Base-by-base conservation (phyloP, 139 green algal genomes). In the Chlamydomonas asymmetrica region DNA sequence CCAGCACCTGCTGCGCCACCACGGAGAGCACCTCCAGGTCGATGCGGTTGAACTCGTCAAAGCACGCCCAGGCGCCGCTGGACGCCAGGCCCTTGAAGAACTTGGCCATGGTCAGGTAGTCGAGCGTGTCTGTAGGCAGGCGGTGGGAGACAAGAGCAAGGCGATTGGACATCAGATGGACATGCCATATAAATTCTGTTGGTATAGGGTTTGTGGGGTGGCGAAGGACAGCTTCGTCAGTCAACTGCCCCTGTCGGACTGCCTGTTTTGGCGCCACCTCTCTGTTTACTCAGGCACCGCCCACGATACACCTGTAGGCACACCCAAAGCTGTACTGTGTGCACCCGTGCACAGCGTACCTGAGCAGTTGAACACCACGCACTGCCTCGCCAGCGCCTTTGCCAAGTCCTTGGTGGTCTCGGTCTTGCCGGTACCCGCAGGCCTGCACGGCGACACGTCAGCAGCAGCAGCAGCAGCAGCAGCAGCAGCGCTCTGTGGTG, bases 361-460 rank as follows among this genome's bases (percentile, higher is more conserved):
- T 25, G 80, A 88, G 86, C 90, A 95, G 82, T 95, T 95, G 89
- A 95, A 95, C 34, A 95, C 90, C 52, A 95, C 89, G 66, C 90
- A 95, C 83, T 93, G 89, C 56, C 87, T 75, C 6, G 91, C 91
- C 59, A 95, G 80, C 32, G 91, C 89, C 63, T 95, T 95, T 23
- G 89, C 91, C 61, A 95, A 56, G 63, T 95, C 90, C 84, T 94
- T 94, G 41, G 90, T 95, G 40, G 90, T 94, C 85, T 95, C 90
- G 0, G 90, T 95, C 78, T 95, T 94, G 60, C 90, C 90, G 32
- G 88, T 90, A 40, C 87, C 87, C 23, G 87, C 87, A 69, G 84
- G 84, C 29, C 84, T 83, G 66, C 71, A 74, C 56, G 60, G 2
- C 6, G 35, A 31, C 2, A 22, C 59, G 2, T 65, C n/a, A 65